Evolutionary conservation across 2,329 filamentous ascomycete species (phyloP), one percentile per base, ranked within the genome.

Genomic region (Coccinonectria pachysandricola): DNA sequence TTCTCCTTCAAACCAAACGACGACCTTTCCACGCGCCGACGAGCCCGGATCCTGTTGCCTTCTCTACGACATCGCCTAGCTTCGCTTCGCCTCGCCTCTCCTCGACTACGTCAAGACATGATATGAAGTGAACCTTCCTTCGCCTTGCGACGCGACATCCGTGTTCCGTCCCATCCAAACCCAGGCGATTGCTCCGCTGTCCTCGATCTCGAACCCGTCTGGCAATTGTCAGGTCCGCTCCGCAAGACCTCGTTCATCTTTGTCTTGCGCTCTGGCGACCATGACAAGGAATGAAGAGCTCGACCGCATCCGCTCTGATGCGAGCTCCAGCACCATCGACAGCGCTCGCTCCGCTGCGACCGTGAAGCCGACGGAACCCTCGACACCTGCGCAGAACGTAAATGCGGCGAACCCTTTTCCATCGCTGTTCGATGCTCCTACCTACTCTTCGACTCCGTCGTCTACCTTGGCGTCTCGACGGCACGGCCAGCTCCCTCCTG

Each of bases 341-440:
- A 81, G 75, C 60, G 72, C 68, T 56, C 68, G 69, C 44, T 81
- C 77, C 35, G 68, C 65, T 48, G 68, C 73, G 46, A 85, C 79
- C 19, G 59, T 75, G 40, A 74, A 65, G 54, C 64, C n/a, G n/a
- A n/a, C n/a, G n/a, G n/a, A n/a, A n/a, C n/a, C n/a, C n/a, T n/a
- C n/a, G n/a, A n/a, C n/a, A n/a, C n/a, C n/a, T n/a, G n/a, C n/a
- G n/a, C n/a, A n/a, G n/a, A n/a, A n/a, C n/a, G n/a, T n/a, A n/a
- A n/a, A n/a, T n/a, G n/a, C n/a, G n/a, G n/a, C n/a, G n/a, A n/a
- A n/a, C n/a, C 64, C 19, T 55, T 53, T 26, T 48, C 44, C 33
- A 45, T 44, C 36, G 19, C 10, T 29, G 37, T 37, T 37, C 38
- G 21, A 25, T 21, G 31, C 38, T 23, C 32, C 30, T 22, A 32